phyloP scores from a whole-genome alignment of 148 eudicot genomes.

The Nepenthes gracilis region DNA sequence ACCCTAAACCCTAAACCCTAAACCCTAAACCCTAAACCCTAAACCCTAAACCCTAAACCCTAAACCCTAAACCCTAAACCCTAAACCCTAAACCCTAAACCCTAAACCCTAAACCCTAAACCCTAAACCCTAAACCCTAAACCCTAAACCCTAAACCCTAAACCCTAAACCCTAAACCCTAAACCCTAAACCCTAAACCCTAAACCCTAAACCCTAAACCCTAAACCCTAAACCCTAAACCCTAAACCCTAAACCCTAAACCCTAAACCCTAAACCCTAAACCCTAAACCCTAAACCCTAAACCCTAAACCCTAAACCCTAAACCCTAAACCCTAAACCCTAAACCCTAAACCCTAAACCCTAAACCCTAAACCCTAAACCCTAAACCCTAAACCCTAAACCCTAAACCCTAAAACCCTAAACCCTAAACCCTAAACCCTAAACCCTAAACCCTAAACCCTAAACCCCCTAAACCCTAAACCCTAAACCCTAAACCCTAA shows the following conservation, averaged over 20 bases:
- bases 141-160: conserved; percentile 21
- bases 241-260: conserved; percentile 17
- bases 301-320: conserved; percentile 8
- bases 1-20: conserved; percentile 14
- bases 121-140: conserved; percentile 17
- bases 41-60: conserved; percentile 17
- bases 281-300: conserved; percentile 15
- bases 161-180: conserved; percentile 20
- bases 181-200: conserved; percentile 21
- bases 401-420: conserved; percentile 12
- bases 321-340: conserved; percentile 16
- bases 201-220: conserved; percentile 19
- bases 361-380: conserved; percentile 10
- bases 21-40: conserved; percentile 16
- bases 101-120: conserved; percentile 16
- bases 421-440: conserved; percentile 10
- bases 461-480: conserved; percentile 5
- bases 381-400: conserved; percentile 6
- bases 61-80: conserved; percentile 18
- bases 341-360: conserved; percentile 16
- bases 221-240: conserved; percentile 16
- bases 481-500: conserved; percentile 7
- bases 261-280: conserved; percentile 9
- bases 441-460: conserved; percentile 10
- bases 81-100: conserved; percentile 19